These are phyloP conservation scores for Lycium ferocissimum DNA, from an alignment of 257 asterid species.

Conservation along the genomic window DNA sequence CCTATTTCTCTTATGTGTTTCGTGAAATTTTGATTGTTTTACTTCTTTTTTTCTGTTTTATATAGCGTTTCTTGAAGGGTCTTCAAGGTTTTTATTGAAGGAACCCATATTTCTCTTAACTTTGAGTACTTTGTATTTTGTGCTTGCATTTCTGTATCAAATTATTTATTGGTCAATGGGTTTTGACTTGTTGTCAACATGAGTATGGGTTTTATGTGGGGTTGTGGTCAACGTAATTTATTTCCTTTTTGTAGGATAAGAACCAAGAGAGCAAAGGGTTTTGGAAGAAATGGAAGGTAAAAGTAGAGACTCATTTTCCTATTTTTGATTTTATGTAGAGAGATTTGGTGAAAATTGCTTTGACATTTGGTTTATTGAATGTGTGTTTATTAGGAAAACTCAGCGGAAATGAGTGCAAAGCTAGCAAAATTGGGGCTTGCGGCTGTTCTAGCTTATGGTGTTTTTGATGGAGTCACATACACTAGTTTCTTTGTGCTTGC, in stretches of 20 bases:
- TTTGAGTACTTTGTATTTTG: background rate
- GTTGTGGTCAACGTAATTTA: no score
- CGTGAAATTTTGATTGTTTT: background rate
- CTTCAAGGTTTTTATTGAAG: background rate
- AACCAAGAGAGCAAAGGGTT: slow-evolving; percentile 40
- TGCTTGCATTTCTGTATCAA: slow-evolving; percentile 8
- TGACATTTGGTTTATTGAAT: slow-evolving; percentile 1
- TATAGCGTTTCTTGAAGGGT: background rate
- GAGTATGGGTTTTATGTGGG: background rate
- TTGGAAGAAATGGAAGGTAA: slow-evolving; percentile 58
- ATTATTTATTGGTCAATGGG: background rate
- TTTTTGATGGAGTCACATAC: slow-evolving; percentile 58
- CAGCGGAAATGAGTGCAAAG: slow-evolving; percentile 52
- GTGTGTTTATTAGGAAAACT: slow-evolving; percentile 41
- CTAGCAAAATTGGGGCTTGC: slow-evolving; percentile 52
- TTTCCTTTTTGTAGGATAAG: slow-evolving; percentile 24
- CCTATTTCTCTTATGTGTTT: background rate
- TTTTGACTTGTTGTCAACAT: slow-evolving; percentile 4
- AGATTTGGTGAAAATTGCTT: background rate
- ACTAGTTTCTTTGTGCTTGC: slow-evolving; percentile 59
- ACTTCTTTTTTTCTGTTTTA: background rate
- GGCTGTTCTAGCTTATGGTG: slow-evolving; percentile 55
- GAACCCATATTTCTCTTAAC: background rate
- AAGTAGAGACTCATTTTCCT: background rate
- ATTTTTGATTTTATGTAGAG: background rate